Evolutionary conservation across 148 eudicot species (phyloP), one percentile per base, ranked within the genome.

Genomic region (Rheum nobile): DNA sequence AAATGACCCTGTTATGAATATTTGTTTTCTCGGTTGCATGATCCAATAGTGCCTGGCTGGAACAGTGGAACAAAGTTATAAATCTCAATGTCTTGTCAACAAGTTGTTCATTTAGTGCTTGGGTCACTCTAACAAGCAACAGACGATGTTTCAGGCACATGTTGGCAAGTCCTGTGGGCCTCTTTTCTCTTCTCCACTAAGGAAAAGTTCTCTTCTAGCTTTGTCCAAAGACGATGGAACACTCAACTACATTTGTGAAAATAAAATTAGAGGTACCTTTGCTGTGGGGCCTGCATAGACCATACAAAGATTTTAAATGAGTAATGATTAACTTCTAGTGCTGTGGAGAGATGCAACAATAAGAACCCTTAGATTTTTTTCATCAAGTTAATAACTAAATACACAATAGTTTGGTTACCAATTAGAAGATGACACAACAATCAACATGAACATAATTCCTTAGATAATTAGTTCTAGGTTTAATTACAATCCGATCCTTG

Each of bases 151-250:
- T 55, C 26, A 57, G 34, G 67, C 67, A 57, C 67, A 57, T 57
- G 67, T 57, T 11, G 67, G 26, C 67, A 57, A 57, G 9, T 57
- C 67, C 16, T 26, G 34, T 57, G 67, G 67, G 67, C 67, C 67
- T 26, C 34, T 57, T 11, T 57, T 57, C 67, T 24, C 22, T 57
- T 28, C 67, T 57, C 67, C 67, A 57, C 31, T 17, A 26, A 57
- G 16, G 1, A 24, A 57, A 57, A 57, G 65, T 24, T 9, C 2
- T 28, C 67, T 26, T 21, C 57, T 50, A 35, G n/a, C n/a, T n/a
- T 57, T 57, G 67, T 26, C 67, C 67, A 57, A 57, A 57, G 32
- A 57, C 32, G 67, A 57, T 12, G 67, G 67, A 57, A 57, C 67
- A 57, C 67, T 28, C 34, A 57, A 57, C 67, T 57, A 24, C 32